Base-by-base conservation (phyloP, 139 green algal genomes). In the Picochlorum sp. region DNA sequence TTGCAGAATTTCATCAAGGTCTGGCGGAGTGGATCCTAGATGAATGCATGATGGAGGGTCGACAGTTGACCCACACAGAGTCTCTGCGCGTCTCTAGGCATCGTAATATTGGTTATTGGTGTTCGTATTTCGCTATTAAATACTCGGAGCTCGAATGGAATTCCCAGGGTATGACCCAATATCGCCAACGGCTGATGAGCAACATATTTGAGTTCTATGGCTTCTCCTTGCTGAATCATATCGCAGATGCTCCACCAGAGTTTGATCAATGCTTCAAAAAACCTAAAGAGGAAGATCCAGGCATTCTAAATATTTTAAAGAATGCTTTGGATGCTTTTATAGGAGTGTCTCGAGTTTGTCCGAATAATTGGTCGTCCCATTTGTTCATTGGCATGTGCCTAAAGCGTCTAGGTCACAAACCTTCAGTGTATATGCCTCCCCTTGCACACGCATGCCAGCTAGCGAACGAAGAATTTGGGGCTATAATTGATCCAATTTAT, bases 401-500 rank as follows among this genome's bases (percentile, higher is more conserved):
- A 11, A 56, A 45, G 44, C 32, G 37, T 2, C n/a, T 66, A 13
- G 61, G 24, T n/a, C 16, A 46, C 10, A 14, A 38, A 21, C 15
- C 61, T 26, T 14, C 20, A 46, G 37, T 56, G 61, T 66, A 58
- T 24, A 20, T 66, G 14, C 32, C 61, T 21, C 13, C 16, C 10
- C 16, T 66, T 54, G 61, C 61, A 18, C 14, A 21, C 21, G 46
- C 61, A 10, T 56, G 37, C 38, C 14, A 58, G 15, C 61, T 66
- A 2, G 61, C 61, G 4, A 59, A 49, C 6, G n/a, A 18, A 47
- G n/a, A 66, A 45, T 21, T 21, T 45, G 49, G 61, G n/a, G 61
- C 34, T 26, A 38, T 66, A 20, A 44, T 66, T 21, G 61, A 66
- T 41, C 37, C 37, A 18, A 26, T 66, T 5, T 66, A 66, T 44